Evolutionary conservation across 1,139 yeast genomes (phyloP).

Genomic region (Saccharomyces hybrid): DNA sequence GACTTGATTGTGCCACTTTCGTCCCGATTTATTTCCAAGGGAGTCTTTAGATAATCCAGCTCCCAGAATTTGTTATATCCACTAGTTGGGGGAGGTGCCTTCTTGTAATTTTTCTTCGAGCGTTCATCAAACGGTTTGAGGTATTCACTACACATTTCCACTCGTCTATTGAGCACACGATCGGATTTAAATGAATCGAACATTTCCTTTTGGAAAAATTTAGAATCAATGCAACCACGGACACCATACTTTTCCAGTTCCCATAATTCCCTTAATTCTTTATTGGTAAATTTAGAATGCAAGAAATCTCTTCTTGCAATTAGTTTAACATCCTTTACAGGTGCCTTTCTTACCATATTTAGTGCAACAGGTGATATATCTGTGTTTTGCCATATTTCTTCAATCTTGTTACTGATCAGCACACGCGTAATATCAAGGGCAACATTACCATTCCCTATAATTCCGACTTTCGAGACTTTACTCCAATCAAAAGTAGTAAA

Average conservation of each 20-base stretch:
- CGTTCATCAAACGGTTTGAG: conserved; percentile 31
- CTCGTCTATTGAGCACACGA: conserved; percentile 62
- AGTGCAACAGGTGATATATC: conserved; percentile 68
- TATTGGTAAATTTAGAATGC: conserved; percentile 85
- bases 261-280: conserved; percentile 80
- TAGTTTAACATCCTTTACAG: conserved; percentile 56
- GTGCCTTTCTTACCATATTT: conserved; percentile 42
- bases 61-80: conserved; percentile 48
- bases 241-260: conserved; percentile 51
- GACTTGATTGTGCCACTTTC: conserved; percentile 35
- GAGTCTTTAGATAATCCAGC: conserved; percentile 62
- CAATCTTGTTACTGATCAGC: conserved; percentile 49
- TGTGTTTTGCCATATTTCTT: conserved; percentile 52
- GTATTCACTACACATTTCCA: conserved; percentile 56
- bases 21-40: conserved; percentile 45
- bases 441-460: conserved; percentile 97
- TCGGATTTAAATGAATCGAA: conserved; percentile 40
- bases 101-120: conserved; percentile 25
- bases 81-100: conserved; percentile 18
- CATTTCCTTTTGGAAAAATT: conserved; percentile 38
- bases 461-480: conserved; percentile 56
- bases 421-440: conserved; percentile 87
- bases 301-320: conserved; percentile 80
- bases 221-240: conserved; percentile 47
- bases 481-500: conserved; percentile 40